Conservation (phyloP, 169 alveolate genomes). For the Plasmodium gaboni region DNA sequence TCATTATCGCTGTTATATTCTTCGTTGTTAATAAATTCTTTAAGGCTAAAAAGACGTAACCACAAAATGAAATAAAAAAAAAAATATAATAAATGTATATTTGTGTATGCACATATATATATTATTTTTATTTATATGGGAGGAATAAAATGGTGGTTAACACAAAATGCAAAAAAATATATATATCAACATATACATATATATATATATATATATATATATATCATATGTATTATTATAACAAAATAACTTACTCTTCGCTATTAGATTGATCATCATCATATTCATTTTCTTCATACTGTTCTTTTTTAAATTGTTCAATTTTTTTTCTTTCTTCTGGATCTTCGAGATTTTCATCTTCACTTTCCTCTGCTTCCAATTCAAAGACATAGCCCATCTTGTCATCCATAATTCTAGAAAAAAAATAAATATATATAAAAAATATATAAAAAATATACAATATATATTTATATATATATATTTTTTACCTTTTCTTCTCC, state of each 20-base stretch:
- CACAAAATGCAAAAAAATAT: not conserved
- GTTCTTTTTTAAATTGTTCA: constrained; percentile 16
- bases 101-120: not conserved
- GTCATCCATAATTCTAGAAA: constrained; percentile 18
- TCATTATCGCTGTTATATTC: constrained; percentile 68
- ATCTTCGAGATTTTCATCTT: constrained; percentile 71
- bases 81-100: not conserved
- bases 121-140: not conserved
- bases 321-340: constrained; percentile 44
- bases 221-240: not conserved
- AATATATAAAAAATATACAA: not conserved
- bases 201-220: constrained; percentile 8
- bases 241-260: constrained; percentile 48
- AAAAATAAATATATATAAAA: not conserved
- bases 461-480: not conserved
- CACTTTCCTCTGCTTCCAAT: constrained; percentile 76
- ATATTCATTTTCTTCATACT: constrained; percentile 21
- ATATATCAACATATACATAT: not conserved
- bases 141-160: no score
- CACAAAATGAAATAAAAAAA: not conserved
- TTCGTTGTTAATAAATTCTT: constrained; percentile 68
- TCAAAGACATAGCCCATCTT: constrained; percentile 50
- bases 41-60: constrained; percentile 7
- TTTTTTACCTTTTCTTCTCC: constrained; percentile 36
- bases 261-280: constrained; percentile 56